These are phyloP conservation scores for Aureobasidium musti DNA, from an alignment of 2,329 filamentous ascomycete genomes.

Conservation along the genomic window DNA sequence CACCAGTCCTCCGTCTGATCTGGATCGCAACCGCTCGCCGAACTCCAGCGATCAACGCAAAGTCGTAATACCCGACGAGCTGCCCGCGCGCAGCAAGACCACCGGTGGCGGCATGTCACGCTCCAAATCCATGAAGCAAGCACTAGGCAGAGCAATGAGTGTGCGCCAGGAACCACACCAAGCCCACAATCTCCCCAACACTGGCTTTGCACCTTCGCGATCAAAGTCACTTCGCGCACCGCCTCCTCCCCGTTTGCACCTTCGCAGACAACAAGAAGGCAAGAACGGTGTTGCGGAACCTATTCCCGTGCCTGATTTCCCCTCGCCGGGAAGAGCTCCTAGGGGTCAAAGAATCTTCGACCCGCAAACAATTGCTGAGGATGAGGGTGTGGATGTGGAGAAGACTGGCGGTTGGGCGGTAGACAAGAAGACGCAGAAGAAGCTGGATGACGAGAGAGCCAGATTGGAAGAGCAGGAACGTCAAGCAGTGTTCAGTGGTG, in stretches of 20 bases:
- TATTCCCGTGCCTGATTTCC: constrained; percentile 15
- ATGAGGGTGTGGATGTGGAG: constrained; percentile 24
- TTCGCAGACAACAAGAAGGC: not conserved
- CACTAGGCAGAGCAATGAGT: constrained; percentile 1
- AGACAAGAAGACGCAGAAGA: constrained; percentile 23
- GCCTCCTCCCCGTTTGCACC: constrained; percentile 3
- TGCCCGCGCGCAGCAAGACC: constrained; percentile 13
- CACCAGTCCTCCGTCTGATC: not conserved
- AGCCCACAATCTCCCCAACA: constrained; percentile 7
- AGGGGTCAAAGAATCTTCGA: constrained; percentile 24
- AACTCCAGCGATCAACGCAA: not conserved
- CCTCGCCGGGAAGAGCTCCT: constrained; percentile 12
- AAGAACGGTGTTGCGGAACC: not conserved
- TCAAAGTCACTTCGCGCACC: constrained; percentile 23
- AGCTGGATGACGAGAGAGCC: constrained; percentile 14
- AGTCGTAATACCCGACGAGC: constrained; percentile 4
- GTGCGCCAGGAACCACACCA: not conserved
- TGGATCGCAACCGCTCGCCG: not conserved
- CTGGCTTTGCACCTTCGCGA: constrained; percentile 19
- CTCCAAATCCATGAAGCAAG: constrained; percentile 20
- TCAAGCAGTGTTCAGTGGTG: constrained; percentile 9
- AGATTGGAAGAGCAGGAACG: constrained; percentile 23
- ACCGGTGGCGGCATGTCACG: constrained; percentile 8
- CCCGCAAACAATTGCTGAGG: constrained; percentile 15
- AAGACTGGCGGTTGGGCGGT: constrained; percentile 26